These are phyloP conservation scores for Quercus glauca DNA, from an alignment of 306 rosid genomes.

Conservation along the genomic window DNA sequence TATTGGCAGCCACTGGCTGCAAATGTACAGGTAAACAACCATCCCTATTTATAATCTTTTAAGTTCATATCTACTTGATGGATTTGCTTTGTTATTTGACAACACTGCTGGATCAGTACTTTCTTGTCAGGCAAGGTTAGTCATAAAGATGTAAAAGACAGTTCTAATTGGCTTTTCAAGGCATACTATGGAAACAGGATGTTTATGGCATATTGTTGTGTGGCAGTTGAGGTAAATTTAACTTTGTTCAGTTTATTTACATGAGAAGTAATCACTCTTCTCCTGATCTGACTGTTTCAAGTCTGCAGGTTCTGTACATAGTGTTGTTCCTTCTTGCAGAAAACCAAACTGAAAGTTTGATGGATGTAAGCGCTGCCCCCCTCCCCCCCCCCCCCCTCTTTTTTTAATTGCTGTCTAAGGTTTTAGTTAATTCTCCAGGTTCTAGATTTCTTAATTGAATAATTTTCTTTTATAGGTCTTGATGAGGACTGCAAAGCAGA, in stretches of 20 bases:
- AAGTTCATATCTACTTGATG: conserved; percentile 8
- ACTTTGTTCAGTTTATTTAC: not conserved
- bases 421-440: conserved; percentile 5
- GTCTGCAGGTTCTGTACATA: conserved; percentile 76
- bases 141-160: conserved; percentile 98
- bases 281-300: conserved; percentile 28
- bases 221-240: conserved; percentile 80
- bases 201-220: conserved; percentile 97
- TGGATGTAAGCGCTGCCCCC: conserved; percentile 82
- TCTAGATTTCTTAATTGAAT: conserved; percentile 20
- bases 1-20: conserved; percentile 98
- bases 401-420: conserved; percentile 1
- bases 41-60: not conserved
- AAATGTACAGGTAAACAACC: conserved; percentile 83
- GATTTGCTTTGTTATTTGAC: not conserved
- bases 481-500: conserved; percentile 43
- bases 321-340: conserved; percentile 71
- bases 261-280: not conserved
- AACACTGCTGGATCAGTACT: conserved; percentile 49
- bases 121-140: conserved; percentile 87
- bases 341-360: conserved; percentile 55
- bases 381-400: not conserved
- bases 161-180: conserved; percentile 90
- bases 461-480: conserved; percentile 57
- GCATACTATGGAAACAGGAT: conserved; percentile 87